These are phyloP conservation scores for Salvia splendens DNA, from an alignment of 257 asterid genomes.

Conservation along the genomic window DNA sequence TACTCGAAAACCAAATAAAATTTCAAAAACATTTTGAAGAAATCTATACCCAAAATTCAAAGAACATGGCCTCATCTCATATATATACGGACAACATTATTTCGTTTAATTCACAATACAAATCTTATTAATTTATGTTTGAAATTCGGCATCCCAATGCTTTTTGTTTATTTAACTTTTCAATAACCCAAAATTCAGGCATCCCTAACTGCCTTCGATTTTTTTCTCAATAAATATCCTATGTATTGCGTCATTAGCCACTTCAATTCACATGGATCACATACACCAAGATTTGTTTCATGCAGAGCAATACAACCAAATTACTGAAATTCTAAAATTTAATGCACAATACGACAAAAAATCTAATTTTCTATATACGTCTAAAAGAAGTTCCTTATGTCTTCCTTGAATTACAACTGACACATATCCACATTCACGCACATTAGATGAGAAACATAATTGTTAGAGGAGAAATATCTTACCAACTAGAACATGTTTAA, in stretches of 20 bases:
- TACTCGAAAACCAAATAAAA: background rate
- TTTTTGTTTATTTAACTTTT: background rate
- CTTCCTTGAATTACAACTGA: no score
- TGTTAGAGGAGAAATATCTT: no score
- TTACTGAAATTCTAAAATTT: background rate
- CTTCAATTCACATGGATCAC: background rate
- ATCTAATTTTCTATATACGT: background rate
- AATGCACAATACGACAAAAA: background rate
- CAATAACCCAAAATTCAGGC: background rate
- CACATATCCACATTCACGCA: no score
- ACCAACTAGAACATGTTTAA: no score
- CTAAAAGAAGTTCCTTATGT: no score
- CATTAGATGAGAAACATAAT: no score
- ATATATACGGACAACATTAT: background rate
- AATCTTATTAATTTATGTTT: background rate
- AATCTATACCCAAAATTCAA: background rate
- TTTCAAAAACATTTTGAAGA: background rate
- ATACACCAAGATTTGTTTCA: constrained; percentile 8
- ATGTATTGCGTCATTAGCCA: background rate
- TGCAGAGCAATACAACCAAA: no score
- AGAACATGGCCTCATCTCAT: background rate
- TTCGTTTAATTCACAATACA: background rate
- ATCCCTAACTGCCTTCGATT: background rate
- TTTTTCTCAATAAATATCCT: background rate
- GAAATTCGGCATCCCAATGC: background rate